Evolutionary conservation across 495 filamentous ascomycete species (phyloP), one percentile per base, ranked within the genome.

Genomic region (Penicillium cinerascens): DNA sequence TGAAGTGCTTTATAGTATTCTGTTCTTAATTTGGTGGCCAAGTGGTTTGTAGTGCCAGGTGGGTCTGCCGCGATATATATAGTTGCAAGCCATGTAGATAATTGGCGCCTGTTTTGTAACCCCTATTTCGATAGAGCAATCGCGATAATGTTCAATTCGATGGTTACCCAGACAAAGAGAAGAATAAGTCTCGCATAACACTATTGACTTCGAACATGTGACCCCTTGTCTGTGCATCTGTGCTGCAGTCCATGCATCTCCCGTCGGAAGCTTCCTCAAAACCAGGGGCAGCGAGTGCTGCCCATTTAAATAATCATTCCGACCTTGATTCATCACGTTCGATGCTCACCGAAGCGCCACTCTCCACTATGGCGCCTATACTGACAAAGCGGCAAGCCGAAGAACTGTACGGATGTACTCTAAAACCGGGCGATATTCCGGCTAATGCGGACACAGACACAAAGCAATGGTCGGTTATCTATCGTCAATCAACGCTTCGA

Each of bases 381-480:
- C 38, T 49, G 45, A 44, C 52, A 0, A 16, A 38, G 1, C 15
- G 20, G n/a, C 52, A 54, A 38, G 41, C 52, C 2, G 29, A 37
- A 13, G 52, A 54, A 36, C 45, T 54, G 52, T 54, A 26, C 25
- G 6, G 18, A 8, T n/a, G 1, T 27, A 25, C 43, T 6, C 7
- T 9, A 29, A 4, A 6, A 29, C 11, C 26, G 26, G 26, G 17
- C n/a, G 18, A 11, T n/a, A 16, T 13, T n/a, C n/a, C n/a, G 13
- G 42, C 49, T 52, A 39, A 52, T 7, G 2, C 2, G 4, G 16
- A 45, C 7, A 11, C 6, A 55, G 52, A 20, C 46, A 55, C 25
- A 55, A 55, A 41, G 52, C 52, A 9, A 49, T 55, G 42, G 45
- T 55, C 16, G 52, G 52, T n/a, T 55, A 55, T n/a, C 33, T 55